Base-by-base conservation (phyloP, 257 asterid genomes). In the Solanum microdontum region DNA sequence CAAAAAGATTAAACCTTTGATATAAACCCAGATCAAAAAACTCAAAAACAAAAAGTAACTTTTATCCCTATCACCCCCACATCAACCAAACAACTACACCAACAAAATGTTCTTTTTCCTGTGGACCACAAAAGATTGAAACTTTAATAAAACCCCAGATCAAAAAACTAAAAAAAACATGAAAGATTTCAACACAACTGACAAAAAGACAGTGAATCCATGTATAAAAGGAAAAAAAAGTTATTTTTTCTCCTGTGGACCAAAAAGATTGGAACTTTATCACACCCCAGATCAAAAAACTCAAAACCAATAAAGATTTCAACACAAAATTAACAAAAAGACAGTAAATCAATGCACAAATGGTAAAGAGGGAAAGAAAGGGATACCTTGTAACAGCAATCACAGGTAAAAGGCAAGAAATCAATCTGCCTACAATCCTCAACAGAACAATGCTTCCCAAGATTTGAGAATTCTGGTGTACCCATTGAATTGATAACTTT, bases 371-470 rank as follows among this genome's bases (percentile, higher is more conserved):
- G 24, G 30, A 39, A 33, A 64, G 12, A 7, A 14, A 37, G 6
- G 21, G 26, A 3, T 64, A 95, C 99, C 98, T 86, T 88, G 72
- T 92, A 88, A 93, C 99, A 94, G 85, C 95, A 95, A 93, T 95
- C 99, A 92, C 98, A 95, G 88, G 98, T 95, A 90, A 95, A 95
- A 39, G 99, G 99, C 92, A 96, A 88, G 93, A 96, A 96, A 92
- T 96, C 98, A 84, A 95, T 93, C 91, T 89, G 98, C 87, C 94
- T 94, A 89, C 99, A 96, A 92, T 95, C 98, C 28, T 89, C 94
- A 87, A 93, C 95, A 93, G 91, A 91, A 93, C 99, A 97, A 90
- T 95, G 99, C 77, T 94, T 92, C 74, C 98, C 99, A 33, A 97
- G 95, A 93, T 95, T 91, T 7, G 99, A 96, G 85, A 95, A 92